Evolutionary conservation across 257 asterid genomes (phyloP), one percentile per base, ranked within the genome.

Genomic region (Rauvolfia tetraphylla): DNA sequence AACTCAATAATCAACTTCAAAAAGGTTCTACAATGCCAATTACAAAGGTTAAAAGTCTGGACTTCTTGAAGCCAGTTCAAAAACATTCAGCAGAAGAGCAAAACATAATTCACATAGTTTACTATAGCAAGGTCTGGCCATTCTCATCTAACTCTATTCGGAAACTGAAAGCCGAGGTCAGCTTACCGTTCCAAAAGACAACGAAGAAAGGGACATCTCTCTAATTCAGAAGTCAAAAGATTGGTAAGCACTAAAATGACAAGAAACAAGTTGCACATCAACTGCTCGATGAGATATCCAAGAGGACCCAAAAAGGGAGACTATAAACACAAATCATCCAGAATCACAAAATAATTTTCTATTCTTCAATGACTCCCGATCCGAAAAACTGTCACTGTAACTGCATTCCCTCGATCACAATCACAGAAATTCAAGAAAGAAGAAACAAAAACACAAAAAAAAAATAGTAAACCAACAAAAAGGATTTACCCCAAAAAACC

Each of bases 211-310:
- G 10, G 14, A 2, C 31, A 31, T n/a, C 20, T 0, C 68, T 36
- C 71, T 38, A 36, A 39, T 2, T 18, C 20, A 12, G 9, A 38
- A 67, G 0, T 17, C 31, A 36, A 38, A 5, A 8, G 18, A 65
- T 23, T 65, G 7, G 14, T 65, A 67, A 1, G 49, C 18, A 10
- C 12, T 10, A 67, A 18, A 33, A 23, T 23, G 11, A 63, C 44
- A 67, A 17, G 41, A 31, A 18, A 29, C 18, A 20, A 51, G 23
- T 0, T 17, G 49, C 72, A 20, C 15, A 39, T 27, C 76, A 61
- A 62, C 46, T 78, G 77, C n/a, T 72, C 25, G 77, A 78, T 33
- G 33, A 71, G 62, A 61, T 71, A 48, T 29, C 73, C 23, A 75
- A 61, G 1, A 62, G 27, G n/a, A 34, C 31, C 27, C 7, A 42